These are phyloP conservation scores for Sporisorium exsertum DNA, from an alignment of 1,284 basidiomycete species.

Conservation along the genomic window DNA sequence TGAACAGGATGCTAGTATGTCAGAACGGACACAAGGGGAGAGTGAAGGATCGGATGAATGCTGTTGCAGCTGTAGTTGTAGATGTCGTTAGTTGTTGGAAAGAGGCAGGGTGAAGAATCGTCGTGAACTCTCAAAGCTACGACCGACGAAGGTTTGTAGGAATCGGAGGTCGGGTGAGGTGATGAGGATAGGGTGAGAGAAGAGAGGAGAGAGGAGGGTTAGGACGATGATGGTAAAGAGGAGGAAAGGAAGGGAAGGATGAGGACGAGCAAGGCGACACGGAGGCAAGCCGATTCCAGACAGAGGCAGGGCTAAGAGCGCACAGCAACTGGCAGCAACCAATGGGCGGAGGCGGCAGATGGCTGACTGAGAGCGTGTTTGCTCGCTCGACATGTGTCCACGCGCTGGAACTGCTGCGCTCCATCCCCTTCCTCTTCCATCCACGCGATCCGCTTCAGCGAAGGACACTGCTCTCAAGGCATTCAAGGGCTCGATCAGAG, in stretches of 20 bases:
- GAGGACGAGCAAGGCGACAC: background rate
- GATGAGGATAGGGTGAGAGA: constrained; percentile 6
- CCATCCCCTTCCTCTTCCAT: background rate
- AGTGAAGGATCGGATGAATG: constrained; percentile 9
- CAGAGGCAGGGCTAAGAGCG: background rate
- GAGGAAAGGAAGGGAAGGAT: background rate
- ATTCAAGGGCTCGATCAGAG: constrained; percentile 12
- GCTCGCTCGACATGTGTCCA: constrained; percentile 8
- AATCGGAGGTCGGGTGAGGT: constrained; percentile 4
- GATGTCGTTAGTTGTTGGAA: constrained; percentile 4
- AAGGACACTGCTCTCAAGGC: background rate
- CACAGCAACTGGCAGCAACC: background rate
- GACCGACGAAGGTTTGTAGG: constrained; percentile 9
- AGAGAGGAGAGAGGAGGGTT: constrained; percentile 7
- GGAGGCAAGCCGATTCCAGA: background rate
- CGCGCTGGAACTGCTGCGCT: too few species aligned
- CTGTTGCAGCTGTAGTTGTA: constrained; percentile 33
- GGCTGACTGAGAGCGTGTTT: background rate
- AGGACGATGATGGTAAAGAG: constrained; percentile 2
- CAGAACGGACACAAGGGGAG: constrained; percentile 1
- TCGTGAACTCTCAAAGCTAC: constrained; percentile 49
- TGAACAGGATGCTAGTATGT: constrained; percentile 16
- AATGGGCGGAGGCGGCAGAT: background rate
- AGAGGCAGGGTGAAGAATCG: constrained; percentile 11
- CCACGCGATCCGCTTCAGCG: background rate